Evolutionary conservation across 2,329 filamentous ascomycete species (phyloP).

Genomic region (Phaeosphaeriaceae sp.): DNA sequence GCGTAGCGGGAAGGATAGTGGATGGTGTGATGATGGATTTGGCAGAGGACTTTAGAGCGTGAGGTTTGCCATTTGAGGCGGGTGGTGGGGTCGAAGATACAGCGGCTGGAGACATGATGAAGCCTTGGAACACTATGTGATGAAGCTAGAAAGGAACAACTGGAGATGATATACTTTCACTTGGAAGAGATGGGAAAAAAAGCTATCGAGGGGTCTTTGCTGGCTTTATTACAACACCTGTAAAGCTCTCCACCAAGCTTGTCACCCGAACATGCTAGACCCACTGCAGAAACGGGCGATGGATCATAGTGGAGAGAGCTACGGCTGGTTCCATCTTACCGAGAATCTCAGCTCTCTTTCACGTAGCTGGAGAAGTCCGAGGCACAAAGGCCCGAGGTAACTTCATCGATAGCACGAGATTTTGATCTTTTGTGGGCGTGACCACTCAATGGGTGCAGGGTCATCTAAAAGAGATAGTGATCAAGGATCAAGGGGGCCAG

Average conservation of each 20-base stretch:
- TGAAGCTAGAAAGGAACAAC: too few relatives aligned
- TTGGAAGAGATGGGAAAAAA: too few relatives aligned
- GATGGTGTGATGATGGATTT: conserved; percentile 28
- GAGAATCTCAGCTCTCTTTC: conserved; percentile 6
- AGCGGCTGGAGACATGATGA: conserved; percentile 40
- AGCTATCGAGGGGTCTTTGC: too few relatives aligned
- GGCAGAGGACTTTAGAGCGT: conserved; percentile 19
- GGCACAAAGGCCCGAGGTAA: conserved; percentile 7
- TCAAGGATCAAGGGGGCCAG: conserved; percentile 6
- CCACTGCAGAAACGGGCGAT: conserved; percentile 12
- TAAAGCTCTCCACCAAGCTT: conserved; percentile 2
- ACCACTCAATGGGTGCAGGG: too few relatives aligned
- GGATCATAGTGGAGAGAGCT: conserved; percentile 8
- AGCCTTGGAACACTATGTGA: background rate
- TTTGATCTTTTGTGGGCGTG: background rate
- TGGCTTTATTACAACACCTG: background rate
- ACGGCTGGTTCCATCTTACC: conserved; percentile 23
- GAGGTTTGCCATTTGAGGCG: conserved; percentile 28
- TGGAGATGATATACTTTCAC: too few relatives aligned
- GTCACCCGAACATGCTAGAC: conserved; percentile 4
- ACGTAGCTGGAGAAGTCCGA: conserved; percentile 3
- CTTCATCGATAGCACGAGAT: too few relatives aligned
- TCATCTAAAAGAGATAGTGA: background rate
- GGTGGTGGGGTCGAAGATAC: conserved; percentile 24
- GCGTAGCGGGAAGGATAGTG: conserved; percentile 7